Evolutionary conservation across 305 asterid species (phyloP).

Genomic region (Solanum hybrid): DNA sequence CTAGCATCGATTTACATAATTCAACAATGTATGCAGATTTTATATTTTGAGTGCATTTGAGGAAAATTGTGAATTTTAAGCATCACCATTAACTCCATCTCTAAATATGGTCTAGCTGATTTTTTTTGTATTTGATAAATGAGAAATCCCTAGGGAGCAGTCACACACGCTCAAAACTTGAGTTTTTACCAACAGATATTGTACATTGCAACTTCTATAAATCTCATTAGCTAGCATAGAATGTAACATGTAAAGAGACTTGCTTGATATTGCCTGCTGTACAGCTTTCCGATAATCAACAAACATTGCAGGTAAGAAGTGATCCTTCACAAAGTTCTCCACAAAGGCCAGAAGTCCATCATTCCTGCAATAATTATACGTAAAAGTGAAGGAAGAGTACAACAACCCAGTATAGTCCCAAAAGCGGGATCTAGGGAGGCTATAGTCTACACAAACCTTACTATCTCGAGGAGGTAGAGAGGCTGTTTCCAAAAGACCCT

Average conservation of each 20-base stretch:
- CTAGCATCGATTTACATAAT: neutral
- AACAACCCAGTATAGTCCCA: neutral
- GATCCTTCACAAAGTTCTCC: conserved; percentile 99
- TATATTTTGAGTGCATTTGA: neutral
- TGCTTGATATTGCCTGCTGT: conserved; percentile 98
- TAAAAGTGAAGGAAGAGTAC: neutral
- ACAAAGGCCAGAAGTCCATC: conserved; percentile 91
- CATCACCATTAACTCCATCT: neutral
- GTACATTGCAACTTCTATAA: neutral
- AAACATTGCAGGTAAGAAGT: conserved; percentile 93
- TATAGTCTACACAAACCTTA: neutral
- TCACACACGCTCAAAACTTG: neutral
- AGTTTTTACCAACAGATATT: neutral
- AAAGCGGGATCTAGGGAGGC: neutral
- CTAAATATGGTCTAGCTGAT: neutral
- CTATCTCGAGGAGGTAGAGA: neutral
- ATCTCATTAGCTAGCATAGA: neutral
- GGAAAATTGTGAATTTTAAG: neutral
- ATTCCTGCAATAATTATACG: conserved; percentile 50
- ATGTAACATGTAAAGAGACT: conserved; percentile 27
- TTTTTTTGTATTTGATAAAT: neutral
- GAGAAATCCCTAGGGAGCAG: neutral
- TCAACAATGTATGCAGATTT: neutral
- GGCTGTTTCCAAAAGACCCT: neutral
- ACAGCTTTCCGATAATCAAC: conserved; percentile 98